phyloP scores from a whole-genome alignment of 768 basidiomycete species.

The Boletus fagicola region DNA sequence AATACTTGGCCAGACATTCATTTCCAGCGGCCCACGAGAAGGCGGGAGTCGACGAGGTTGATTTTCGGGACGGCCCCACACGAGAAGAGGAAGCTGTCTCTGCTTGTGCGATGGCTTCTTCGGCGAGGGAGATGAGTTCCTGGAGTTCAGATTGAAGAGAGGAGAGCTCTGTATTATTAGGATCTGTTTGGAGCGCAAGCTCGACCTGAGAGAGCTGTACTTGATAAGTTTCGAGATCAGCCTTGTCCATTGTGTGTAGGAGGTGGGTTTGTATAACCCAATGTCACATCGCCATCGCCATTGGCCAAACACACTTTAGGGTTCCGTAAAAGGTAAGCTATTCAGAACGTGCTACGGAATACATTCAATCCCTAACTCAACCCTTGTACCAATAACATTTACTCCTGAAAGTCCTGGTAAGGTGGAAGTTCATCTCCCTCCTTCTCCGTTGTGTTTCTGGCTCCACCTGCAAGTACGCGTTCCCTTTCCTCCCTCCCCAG shows the following conservation, averaged over 20 bases:
- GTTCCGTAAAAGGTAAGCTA: slow-evolving; percentile 23
- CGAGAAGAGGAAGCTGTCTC: slow-evolving; percentile 63
- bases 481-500: slow-evolving; percentile 69
- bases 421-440: slow-evolving; percentile 42
- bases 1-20: slow-evolving; percentile 84
- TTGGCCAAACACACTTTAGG: neutral
- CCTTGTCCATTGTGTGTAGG: slow-evolving; percentile 43
- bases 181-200: slow-evolving; percentile 71
- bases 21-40: slow-evolving; percentile 77
- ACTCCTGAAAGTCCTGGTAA: slow-evolving; percentile 40
- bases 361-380: neutral
- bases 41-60: slow-evolving; percentile 46
- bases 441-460: slow-evolving; percentile 29
- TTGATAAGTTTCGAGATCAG: slow-evolving; percentile 87
- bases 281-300: neutral
- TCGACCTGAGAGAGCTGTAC: slow-evolving; percentile 89
- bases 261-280: neutral
- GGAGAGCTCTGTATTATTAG: slow-evolving; percentile 67
- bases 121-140: slow-evolving; percentile 80
- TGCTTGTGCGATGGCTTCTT: slow-evolving; percentile 66
- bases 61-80: slow-evolving; percentile 55
- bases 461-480: slow-evolving; percentile 37
- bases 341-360: neutral
- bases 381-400: neutral
- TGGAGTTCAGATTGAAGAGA: slow-evolving; percentile 75